These are phyloP conservation scores for Lathyrus tuberosus DNA, from an alignment of 306 rosid genomes.

Conservation along the genomic window DNA sequence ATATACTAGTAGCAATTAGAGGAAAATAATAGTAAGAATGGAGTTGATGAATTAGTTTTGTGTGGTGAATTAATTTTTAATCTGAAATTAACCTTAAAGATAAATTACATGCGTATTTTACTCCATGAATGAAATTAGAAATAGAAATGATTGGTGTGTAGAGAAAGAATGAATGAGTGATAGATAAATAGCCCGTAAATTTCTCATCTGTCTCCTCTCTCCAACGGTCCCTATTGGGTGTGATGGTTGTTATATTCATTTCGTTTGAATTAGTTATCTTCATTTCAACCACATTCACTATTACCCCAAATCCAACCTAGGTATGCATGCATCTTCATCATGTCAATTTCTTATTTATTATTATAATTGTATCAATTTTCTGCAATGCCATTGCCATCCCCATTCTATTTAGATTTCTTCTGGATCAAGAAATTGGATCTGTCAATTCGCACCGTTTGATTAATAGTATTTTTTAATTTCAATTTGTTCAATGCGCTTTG, in stretches of 20 bases:
- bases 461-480: background rate
- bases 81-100: conserved; percentile 29
- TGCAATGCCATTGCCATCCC: background rate
- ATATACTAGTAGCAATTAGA: too few relatives aligned
- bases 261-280: conserved; percentile 32
- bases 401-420: too few relatives aligned
- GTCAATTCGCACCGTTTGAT: too few relatives aligned
- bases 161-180: conserved; percentile 22
- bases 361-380: background rate
- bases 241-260: conserved; percentile 41
- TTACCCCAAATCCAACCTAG: background rate
- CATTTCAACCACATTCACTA: conserved; percentile 16
- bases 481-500: too few relatives aligned
- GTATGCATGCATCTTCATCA: background rate
- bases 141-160: background rate
- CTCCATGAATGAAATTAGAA: conserved; percentile 19
- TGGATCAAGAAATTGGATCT: too few relatives aligned
- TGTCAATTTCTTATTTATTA: background rate
- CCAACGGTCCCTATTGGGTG: conserved; percentile 34
- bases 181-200: conserved; percentile 30
- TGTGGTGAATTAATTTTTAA: background rate
- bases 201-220: conserved; percentile 30
- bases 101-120: conserved; percentile 14
- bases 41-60: background rate
- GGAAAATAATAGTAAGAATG: background rate